Percentiles rank a stretch among this genome's conserved stretches.
These are phyloP conservation scores for Didymella glomerata DNA, from an alignment of 2,329 filamentous ascomycete species.

Conservation along the genomic window DNA sequence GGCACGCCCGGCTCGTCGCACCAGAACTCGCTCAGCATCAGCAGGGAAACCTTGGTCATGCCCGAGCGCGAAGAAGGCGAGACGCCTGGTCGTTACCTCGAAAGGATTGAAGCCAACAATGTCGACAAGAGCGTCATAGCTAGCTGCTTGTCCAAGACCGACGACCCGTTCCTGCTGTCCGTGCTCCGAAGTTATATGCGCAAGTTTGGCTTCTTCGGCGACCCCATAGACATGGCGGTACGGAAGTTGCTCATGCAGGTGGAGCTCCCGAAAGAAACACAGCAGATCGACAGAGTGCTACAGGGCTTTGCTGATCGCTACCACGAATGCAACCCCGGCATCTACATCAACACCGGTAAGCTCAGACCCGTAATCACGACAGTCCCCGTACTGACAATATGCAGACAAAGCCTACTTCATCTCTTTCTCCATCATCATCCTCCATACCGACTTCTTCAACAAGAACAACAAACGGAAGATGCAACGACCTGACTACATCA, in stretches of 20 bases:
- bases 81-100: constrained; percentile 87
- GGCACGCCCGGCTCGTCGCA: constrained; percentile 79
- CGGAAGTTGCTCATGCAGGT: constrained; percentile 96
- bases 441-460: constrained; percentile 99
- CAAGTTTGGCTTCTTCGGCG: constrained; percentile 92
- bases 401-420: constrained; percentile 96
- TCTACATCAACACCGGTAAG: constrained; percentile 78
- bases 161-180: constrained; percentile 81
- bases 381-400: constrained; percentile 27
- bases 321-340: constrained; percentile 97
- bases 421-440: constrained; percentile 92
- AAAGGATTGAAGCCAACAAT: constrained; percentile 79
- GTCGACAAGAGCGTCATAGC: constrained; percentile 85
- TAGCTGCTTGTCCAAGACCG: constrained; percentile 83
- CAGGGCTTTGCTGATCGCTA: constrained; percentile 96
- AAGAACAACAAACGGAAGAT: constrained; percentile 99
- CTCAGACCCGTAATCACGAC: background rate
- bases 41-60: constrained; percentile 72
- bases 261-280: constrained; percentile 94
- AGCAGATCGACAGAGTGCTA: constrained; percentile 94
- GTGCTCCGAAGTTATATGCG: constrained; percentile 95
- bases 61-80: constrained; percentile 87
- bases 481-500: constrained; percentile 94
- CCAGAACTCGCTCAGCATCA: constrained; percentile 81
- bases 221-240: constrained; percentile 97